phyloP scores from a whole-genome alignment of 2,329 filamentous ascomycete species.

The Fusarium pseudoanthophilum region DNA sequence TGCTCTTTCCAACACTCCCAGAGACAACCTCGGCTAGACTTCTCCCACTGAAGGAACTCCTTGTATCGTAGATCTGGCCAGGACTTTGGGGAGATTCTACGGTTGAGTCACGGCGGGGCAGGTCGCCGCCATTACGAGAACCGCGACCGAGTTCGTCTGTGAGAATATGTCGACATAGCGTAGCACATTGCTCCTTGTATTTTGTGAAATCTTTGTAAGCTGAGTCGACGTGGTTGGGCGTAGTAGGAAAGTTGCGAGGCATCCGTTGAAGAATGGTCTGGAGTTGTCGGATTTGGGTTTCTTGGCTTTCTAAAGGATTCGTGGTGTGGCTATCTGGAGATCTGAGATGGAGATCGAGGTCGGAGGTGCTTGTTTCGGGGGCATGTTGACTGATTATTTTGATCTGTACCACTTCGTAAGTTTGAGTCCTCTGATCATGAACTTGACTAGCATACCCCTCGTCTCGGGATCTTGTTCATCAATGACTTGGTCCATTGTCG shows the following conservation, averaged over 20 bases:
- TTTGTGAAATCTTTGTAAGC: conserved; percentile 58
- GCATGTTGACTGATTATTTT: conserved; percentile 24
- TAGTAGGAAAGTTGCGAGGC: conserved; percentile 46
- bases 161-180: conserved; percentile 54
- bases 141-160: conserved; percentile 53
- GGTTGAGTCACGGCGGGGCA: conserved; percentile 45
- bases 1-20: conserved; percentile 36
- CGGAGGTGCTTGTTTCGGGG: conserved; percentile 43
- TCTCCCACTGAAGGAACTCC: conserved; percentile 53
- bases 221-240: conserved; percentile 54
- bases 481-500: conserved; percentile 33
- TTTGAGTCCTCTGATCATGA: background rate
- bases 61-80: conserved; percentile 46
- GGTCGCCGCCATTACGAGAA: conserved; percentile 37
- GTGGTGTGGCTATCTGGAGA: conserved; percentile 41
- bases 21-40: conserved; percentile 50
- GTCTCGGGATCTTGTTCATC: conserved; percentile 31
- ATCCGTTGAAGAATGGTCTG: conserved; percentile 51
- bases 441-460: conserved; percentile 16
- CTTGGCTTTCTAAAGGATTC: conserved; percentile 44
- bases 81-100: conserved; percentile 49
- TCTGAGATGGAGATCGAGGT: conserved; percentile 43
- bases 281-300: conserved; percentile 51
- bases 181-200: conserved; percentile 53
- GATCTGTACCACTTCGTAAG: conserved; percentile 13